phyloP scores from a whole-genome alignment of 169 alveolate genomes.

The Eimeria necatrix region DNA sequence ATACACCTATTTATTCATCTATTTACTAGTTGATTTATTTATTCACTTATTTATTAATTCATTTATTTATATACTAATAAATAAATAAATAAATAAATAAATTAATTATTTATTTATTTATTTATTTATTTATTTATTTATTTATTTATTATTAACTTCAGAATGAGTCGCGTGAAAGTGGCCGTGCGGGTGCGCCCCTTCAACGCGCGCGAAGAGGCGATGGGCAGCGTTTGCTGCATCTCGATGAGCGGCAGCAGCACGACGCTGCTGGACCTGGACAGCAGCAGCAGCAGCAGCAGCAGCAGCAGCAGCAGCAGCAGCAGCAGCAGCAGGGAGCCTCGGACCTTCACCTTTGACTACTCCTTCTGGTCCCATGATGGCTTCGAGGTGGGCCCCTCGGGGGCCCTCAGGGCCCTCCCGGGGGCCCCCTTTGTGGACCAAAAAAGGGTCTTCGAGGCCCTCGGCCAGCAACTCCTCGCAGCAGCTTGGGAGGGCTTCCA shows the following conservation, averaged over 20 bases:
- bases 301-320: conserved; percentile 64
- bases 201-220: conserved; percentile 88
- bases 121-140: neutral
- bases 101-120: neutral
- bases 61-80: neutral
- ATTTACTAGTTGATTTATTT: no score
- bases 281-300: conserved; percentile 77
- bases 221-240: conserved; percentile 83
- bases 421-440: conserved; percentile 64
- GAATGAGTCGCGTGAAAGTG: conserved; percentile 86
- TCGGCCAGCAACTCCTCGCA: conserved; percentile 73
- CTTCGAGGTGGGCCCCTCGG: conserved; percentile 82
- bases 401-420: neutral
- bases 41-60: no score
- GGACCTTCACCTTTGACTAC: conserved; percentile 93
- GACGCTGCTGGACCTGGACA: conserved; percentile 78
- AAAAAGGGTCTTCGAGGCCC: neutral
- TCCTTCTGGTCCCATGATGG: conserved; percentile 96
- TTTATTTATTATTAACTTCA: neutral
- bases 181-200: conserved; percentile 95
- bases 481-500: conserved; percentile 96
- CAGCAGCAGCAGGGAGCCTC: conserved; percentile 81
- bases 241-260: conserved; percentile 82
- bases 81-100: neutral
- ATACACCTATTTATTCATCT: neutral